Base-by-base conservation (phyloP, 2,329 filamentous ascomycete genomes). In the Niveomyces coronatus region DNA sequence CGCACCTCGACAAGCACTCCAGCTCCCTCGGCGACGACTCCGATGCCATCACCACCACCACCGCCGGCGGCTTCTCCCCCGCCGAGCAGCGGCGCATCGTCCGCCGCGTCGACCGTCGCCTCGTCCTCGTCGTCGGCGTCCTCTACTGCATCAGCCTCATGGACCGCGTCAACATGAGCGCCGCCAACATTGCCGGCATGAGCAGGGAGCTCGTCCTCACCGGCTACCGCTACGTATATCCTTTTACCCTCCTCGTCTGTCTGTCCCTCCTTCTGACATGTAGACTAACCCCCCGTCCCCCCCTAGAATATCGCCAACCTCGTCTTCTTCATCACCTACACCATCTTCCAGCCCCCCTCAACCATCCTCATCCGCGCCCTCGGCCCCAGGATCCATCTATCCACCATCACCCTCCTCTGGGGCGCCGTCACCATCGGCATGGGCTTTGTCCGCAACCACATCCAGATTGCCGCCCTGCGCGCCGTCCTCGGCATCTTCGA, bases 91-190 rank as follows among this genome's bases (percentile, higher is more conserved):
- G 65, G 53, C 70, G 62, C 29, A 84, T 91, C 50, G 75, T 87
- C 29, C 67, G 70, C 40, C 74, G 76, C 10, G 66, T 91, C 47
- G 85, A 93, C 57, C 62, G 67, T 20, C 74, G 79, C 3, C 62
- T 83, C 4, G 72, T 82, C 28, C 53, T 70, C 4, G 77, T 71
- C 2, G 71, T 76, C 4, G 79, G 79, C 15, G 53, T 70, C 46
- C 71, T 86, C 61, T 88, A 88, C 57, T 85, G 81, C 53, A 68
- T 85, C 49, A 81, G 74, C 46, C 62, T 89, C 42, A 84, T 89
- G 76, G 85, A 91, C 53, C 68, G 85, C 22, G 85, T 81, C 2
- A 89, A 89, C 56, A 61, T 88, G 53, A 74, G 74, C n/a, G 67
- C 74, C 16, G 83, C 82, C 28, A 74, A 74, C 31, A 80, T 89